phyloP scores from a whole-genome alignment of 2,329 filamentous ascomycete species.

The Fusarium oxysporum region DNA sequence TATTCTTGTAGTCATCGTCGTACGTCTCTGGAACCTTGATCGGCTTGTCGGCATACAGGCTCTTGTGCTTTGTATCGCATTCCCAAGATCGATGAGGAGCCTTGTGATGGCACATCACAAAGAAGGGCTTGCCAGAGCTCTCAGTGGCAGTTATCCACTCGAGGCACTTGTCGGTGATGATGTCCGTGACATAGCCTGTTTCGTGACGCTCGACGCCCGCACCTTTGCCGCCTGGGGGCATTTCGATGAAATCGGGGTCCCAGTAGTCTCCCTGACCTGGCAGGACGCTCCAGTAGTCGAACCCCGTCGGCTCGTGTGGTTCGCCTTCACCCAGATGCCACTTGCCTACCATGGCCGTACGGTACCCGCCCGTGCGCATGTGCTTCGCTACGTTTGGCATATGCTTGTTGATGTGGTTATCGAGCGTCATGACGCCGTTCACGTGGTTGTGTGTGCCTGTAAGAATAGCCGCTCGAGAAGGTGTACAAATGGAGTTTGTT shows the following conservation, averaged over 20 bases:
- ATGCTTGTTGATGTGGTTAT: constrained; percentile 59
- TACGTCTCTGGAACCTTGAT: constrained; percentile 63
- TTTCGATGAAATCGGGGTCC: constrained; percentile 63
- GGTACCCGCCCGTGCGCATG: constrained; percentile 59
- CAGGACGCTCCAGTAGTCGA: constrained; percentile 64
- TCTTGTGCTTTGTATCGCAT: constrained; percentile 60
- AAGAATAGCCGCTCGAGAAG: constrained; percentile 62
- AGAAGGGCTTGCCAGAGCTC: constrained; percentile 57
- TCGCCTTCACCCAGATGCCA: constrained; percentile 64
- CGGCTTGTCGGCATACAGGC: constrained; percentile 58
- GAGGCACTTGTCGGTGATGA: constrained; percentile 63
- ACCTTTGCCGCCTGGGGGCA: constrained; percentile 33
- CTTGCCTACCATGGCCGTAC: constrained; percentile 65
- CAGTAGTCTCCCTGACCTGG: constrained; percentile 65
- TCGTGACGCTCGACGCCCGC: constrained; percentile 27
- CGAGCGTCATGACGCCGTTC: constrained; percentile 63
- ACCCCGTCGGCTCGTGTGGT: constrained; percentile 60
- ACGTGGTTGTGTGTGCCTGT: constrained; percentile 65
- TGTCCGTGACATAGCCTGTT: constrained; percentile 62
- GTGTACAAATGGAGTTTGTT: constrained; percentile 65
- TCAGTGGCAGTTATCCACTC: constrained; percentile 50
- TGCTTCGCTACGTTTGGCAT: constrained; percentile 65
- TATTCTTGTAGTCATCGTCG: constrained; percentile 65
- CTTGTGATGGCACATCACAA: constrained; percentile 68
- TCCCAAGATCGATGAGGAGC: constrained; percentile 66